Conservation (phyloP, 2,329 filamentous ascomycete species). For the Colletotrichum endophyticum region DNA sequence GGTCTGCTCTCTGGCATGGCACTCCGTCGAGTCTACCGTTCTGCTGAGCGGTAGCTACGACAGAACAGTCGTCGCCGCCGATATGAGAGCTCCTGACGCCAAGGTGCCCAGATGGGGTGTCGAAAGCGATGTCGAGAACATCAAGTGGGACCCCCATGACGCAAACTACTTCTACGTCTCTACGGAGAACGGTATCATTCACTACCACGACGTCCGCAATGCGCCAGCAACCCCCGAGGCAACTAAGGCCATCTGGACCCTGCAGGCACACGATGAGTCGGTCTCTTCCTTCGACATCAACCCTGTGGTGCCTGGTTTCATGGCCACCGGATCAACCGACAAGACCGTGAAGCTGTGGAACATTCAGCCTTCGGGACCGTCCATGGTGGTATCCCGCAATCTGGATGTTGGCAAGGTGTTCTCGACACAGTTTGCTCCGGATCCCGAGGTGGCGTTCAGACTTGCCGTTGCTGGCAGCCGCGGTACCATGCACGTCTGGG, state of each 20-base stretch:
- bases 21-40: constrained; percentile 84
- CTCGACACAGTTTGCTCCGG: constrained; percentile 86
- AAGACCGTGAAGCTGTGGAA: constrained; percentile 98
- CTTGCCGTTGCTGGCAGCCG: constrained; percentile 94
- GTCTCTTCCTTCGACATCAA: constrained; percentile 95
- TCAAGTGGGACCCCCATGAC: constrained; percentile 93
- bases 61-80: constrained; percentile 88
- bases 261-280: constrained; percentile 94
- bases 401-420: constrained; percentile 96
- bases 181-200: constrained; percentile 88
- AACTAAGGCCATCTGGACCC: constrained; percentile 88
- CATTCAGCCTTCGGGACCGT: constrained; percentile 78
- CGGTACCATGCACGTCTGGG: constrained; percentile 92
- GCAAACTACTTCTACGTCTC: constrained; percentile 94
- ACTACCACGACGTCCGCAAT: constrained; percentile 87
- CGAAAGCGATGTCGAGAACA: constrained; percentile 91
- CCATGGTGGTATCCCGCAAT: constrained; percentile 90
- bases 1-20: constrained; percentile 95
- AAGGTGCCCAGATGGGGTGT: constrained; percentile 87
- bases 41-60: constrained; percentile 95
- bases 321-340: constrained; percentile 93
- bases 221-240: constrained; percentile 73
- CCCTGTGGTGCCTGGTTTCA: constrained; percentile 84
- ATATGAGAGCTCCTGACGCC: constrained; percentile 91
- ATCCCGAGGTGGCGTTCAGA: constrained; percentile 88